Conservation (phyloP, 768 basidiomycete species). For the Macrolepiota albuminosa region DNA sequence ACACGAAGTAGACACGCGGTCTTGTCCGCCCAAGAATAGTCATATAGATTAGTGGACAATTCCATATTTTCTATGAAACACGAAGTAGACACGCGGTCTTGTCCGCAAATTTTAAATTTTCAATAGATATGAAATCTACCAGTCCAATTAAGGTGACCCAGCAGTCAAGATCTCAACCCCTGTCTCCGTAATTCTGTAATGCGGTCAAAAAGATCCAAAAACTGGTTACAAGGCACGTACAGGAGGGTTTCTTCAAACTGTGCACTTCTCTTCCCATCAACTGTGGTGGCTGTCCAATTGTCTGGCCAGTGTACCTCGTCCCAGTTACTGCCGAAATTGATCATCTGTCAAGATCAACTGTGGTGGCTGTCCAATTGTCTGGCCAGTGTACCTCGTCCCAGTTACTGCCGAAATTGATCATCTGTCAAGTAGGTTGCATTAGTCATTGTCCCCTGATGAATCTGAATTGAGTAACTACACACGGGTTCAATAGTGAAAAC, state of each 20-base stretch:
- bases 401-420: constrained; percentile 85
- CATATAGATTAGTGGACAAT: constrained; percentile 15
- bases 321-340: constrained; percentile 81
- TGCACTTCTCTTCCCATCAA: constrained; percentile 86
- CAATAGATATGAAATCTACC: background rate
- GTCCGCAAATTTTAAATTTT: background rate
- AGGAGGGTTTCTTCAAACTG: constrained; percentile 97
- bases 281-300: constrained; percentile 94
- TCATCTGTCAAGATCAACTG: constrained; percentile 80
- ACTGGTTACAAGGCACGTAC: constrained; percentile 43
- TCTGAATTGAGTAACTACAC: constrained; percentile 13
- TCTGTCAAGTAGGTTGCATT: constrained; percentile 39
- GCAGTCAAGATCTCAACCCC: constrained; percentile 87
- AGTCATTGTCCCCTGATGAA: background rate
- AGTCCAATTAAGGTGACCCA: constrained; percentile 9
- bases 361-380: constrained; percentile 96
- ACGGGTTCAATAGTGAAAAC: constrained; percentile 81
- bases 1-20: background rate
- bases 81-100: background rate
- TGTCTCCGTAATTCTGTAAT: constrained; percentile 77
- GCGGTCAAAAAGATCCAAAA: background rate
- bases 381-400: constrained; percentile 85
- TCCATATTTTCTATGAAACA: background rate
- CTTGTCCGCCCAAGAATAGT: constrained; percentile 10
- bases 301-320: constrained; percentile 85